Conservation (phyloP, 805 yeast species). For the Sugiyamaella valdiviana region DNA sequence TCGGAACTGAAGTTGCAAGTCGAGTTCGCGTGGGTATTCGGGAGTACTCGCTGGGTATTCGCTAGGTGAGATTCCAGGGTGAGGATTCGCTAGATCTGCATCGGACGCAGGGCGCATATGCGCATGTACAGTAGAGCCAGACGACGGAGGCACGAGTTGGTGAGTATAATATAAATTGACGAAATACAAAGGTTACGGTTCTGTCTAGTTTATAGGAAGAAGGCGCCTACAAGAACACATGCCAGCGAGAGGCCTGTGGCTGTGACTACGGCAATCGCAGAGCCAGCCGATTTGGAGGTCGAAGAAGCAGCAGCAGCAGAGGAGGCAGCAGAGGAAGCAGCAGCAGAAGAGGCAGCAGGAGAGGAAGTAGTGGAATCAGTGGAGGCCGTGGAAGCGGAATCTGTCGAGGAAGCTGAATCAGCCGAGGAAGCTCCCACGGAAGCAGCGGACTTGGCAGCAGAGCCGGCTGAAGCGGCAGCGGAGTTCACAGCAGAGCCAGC, state of each 20-base stretch:
- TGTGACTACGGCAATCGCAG: background rate
- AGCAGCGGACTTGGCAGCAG: background rate
- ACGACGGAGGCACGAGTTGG: too few relatives aligned
- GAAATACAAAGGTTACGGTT: too few relatives aligned
- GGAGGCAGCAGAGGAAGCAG: background rate
- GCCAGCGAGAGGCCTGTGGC: background rate
- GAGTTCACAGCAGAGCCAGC: background rate
- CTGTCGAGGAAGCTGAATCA: background rate
- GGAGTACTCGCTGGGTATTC: too few relatives aligned
- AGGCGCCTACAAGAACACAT: background rate
- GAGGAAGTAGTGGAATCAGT: background rate
- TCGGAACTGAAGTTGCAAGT: too few relatives aligned
- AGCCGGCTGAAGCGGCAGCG: too few relatives aligned
- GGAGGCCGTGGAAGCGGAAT: background rate
- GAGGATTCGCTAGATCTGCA: too few relatives aligned
- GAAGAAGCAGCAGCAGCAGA: background rate
- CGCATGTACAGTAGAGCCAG: too few relatives aligned
- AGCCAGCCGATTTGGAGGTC: background rate
- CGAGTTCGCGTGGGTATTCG: too few relatives aligned
- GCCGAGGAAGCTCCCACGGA: background rate
- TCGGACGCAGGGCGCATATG: too few relatives aligned
- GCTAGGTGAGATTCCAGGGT: too few relatives aligned
- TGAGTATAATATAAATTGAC: too few relatives aligned
- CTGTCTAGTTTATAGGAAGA: too few relatives aligned
- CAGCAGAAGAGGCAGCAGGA: background rate